Evolutionary conservation across 2,329 filamentous ascomycete species (phyloP), one percentile per base, ranked within the genome.

Genomic region (Monilinia fructicola): DNA sequence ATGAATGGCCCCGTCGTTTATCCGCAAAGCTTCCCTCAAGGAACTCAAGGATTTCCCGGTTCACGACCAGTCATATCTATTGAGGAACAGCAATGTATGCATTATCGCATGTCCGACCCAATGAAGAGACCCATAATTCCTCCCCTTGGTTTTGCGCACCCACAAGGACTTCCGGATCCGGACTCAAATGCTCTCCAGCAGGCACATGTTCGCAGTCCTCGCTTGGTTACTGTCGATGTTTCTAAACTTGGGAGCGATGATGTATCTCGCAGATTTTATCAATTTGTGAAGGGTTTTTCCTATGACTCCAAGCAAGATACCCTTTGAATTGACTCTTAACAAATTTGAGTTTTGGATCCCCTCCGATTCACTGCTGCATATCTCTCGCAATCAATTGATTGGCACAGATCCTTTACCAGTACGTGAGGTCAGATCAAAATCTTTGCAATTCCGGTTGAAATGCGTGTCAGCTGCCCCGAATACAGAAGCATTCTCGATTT

Each of bases 381-480:
- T 76, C n/a, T 68, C 76, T 21, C 67, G 68, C 28, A 73, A 76
- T 59, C 67, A 63, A 54, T 10, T 67, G 2, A 23, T 67, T 44
- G 69, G 60, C 12, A 68, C 67, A 28, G 65, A 71, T 48, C 70
- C 67, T 46, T 68, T 79, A 38, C 68, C 69, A 59, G 74, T 76
- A 60, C 77, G 80, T 1, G 77, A 76, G 68, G 76, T 74, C 38
- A 74, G 71, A 23, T 79, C 86, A 67, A 84, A 85, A 5, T 86
- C 84, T 60, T 77, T 84, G 6, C 83, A 86, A 46, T 88, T 89
- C 73, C 89, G 92, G 21, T 73, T 96, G 28, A 88, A 91, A 12
- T 90, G 90, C 73, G 85, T 89, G 72, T 72, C 75, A 59, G 65
- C 72, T n/a, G 73, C 71, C 16, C 60, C 64, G 40, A 62, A 69